phyloP scores from a whole-genome alignment of 176 grass and related monocot genomes.

The Musa itinerans region DNA sequence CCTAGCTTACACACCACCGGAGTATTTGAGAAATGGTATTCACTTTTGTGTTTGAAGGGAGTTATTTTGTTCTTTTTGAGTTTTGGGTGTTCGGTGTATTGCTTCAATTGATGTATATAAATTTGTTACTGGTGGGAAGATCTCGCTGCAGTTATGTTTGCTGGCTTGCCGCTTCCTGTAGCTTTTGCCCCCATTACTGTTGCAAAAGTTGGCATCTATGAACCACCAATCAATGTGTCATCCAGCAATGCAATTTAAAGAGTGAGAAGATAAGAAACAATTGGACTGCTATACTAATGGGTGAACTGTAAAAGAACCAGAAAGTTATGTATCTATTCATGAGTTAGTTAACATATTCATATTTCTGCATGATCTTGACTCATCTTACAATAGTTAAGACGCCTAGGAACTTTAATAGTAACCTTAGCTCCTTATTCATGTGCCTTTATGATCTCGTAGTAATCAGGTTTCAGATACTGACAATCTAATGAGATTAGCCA shows the following conservation, averaged over 20 bases:
- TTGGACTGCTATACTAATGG: background rate
- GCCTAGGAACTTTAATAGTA: background rate
- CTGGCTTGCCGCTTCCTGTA: background rate
- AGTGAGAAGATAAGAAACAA: background rate
- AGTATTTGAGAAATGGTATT: constrained; percentile 96
- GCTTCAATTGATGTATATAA: background rate
- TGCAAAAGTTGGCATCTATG: background rate
- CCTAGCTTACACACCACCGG: constrained; percentile 89
- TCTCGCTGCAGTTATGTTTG: background rate
- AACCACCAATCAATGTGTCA: background rate
- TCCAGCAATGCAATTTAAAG: background rate
- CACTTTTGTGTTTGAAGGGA: background rate
- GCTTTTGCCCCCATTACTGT: background rate
- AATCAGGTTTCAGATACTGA: background rate
- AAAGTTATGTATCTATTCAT: background rate
- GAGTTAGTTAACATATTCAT: background rate
- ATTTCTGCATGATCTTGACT: background rate
- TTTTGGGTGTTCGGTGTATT: background rate
- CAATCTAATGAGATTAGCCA: background rate
- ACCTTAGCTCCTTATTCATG: background rate
- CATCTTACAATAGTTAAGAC: background rate
- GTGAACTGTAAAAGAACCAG: background rate
- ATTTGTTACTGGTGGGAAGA: background rate
- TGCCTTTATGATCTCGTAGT: background rate
- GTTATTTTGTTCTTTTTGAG: too few relatives aligned